Conservation (phyloP, 2,329 filamentous ascomycete genomes). For the Niveomyces coronatus region DNA sequence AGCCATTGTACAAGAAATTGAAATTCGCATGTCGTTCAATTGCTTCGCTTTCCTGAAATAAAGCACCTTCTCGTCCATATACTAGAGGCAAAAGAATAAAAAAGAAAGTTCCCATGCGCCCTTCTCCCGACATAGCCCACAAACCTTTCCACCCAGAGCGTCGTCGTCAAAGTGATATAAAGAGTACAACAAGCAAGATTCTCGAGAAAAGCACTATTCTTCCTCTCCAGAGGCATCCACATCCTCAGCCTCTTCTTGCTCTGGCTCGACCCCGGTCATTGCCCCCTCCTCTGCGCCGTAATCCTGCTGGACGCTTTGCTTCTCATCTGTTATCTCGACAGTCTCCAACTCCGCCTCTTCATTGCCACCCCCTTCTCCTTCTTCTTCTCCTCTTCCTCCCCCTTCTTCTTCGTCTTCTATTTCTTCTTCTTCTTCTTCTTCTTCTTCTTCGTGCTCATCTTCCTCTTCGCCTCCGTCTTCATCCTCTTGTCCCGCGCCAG, state of each 20-base stretch:
- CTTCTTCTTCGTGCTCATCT: not conserved
- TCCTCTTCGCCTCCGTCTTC: constrained; percentile 3
- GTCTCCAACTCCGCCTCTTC: no score
- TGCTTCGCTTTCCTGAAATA: constrained; percentile 1
- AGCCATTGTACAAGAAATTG: not conserved
- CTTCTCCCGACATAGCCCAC: not conserved
- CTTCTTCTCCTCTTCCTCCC: not conserved
- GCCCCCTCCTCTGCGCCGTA: not conserved
- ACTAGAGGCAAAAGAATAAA: no score
- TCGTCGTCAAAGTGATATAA: not conserved
- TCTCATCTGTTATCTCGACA: no score
- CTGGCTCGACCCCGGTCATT: not conserved
- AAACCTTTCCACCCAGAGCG: constrained; percentile 6
- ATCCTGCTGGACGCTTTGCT: no score
- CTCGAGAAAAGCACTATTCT: constrained; percentile 13
- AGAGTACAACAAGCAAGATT: constrained; percentile 1
- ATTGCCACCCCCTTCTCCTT: constrained; percentile 1
- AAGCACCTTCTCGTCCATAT: no score
- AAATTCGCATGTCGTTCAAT: constrained; percentile 1
- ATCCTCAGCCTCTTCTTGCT: constrained; percentile 12
- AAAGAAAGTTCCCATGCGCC: constrained; percentile 3
- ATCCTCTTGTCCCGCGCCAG: not conserved
- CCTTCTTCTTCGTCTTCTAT: not conserved
- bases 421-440: constrained; percentile 17
- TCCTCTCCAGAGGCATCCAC: constrained; percentile 27